Evolutionary conservation across 306 rosid species (phyloP).

Genomic region (Calophaca sinica): DNA sequence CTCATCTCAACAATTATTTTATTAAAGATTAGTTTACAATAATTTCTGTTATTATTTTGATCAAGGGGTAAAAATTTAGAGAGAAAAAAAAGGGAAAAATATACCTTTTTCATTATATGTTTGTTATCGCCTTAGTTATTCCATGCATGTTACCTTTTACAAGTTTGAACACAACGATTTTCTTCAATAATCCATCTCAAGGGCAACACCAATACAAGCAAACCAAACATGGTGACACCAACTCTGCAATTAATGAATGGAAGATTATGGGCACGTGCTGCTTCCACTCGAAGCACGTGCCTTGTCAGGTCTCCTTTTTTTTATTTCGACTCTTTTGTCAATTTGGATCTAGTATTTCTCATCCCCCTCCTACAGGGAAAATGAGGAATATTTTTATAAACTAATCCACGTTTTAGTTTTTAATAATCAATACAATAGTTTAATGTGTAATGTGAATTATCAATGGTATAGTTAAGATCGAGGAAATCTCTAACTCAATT

Average conservation of each 20-base stretch:
- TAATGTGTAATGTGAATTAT: not conserved
- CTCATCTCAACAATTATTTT: too few species aligned
- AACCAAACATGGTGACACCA: conserved; percentile 32
- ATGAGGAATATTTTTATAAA: not conserved
- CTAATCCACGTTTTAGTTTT: not conserved
- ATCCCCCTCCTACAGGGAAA: not conserved
- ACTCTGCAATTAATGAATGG: conserved; percentile 40
- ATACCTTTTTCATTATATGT: not conserved
- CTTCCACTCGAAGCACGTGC: conserved; percentile 46
- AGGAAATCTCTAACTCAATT: conserved; percentile 26
- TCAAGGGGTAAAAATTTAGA: too few species aligned
- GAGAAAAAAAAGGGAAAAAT: too few species aligned
- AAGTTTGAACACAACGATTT: not conserved
- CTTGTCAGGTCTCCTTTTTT: conserved; percentile 33
- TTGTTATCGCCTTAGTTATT: not conserved
- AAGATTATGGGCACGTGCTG: conserved; percentile 46
- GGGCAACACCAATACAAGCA: not conserved
- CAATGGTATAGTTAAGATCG: not conserved
- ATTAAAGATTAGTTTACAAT: not conserved
- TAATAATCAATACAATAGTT: not conserved
- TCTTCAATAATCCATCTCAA: not conserved
- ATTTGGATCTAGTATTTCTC: not conserved
- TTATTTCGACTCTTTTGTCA: conserved; percentile 7
- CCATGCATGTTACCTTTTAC: conserved; percentile 12
- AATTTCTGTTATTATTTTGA: not conserved